Evolutionary conservation across 2,329 filamentous ascomycete species (phyloP).

Genomic region (Trichoderma pleuroti): DNA sequence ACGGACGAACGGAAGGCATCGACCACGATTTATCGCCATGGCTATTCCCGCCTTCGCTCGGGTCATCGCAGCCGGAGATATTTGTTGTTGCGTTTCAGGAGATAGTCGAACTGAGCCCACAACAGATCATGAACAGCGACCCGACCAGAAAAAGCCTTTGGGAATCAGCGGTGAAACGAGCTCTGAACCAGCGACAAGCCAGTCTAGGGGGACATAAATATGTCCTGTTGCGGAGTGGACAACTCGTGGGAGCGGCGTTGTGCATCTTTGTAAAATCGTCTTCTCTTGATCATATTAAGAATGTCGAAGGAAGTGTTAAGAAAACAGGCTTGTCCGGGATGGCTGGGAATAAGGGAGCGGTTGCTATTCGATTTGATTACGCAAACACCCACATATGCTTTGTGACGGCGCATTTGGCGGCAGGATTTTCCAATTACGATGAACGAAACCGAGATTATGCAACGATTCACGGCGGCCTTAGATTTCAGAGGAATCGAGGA

Average conservation of each 20-base stretch:
- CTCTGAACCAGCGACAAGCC: constrained; percentile 69
- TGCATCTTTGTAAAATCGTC: constrained; percentile 86
- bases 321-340: constrained; percentile 94
- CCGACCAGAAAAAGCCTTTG: constrained; percentile 79
- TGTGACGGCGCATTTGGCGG: constrained; percentile 92
- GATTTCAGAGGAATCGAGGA: constrained; percentile 84
- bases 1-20: constrained; percentile 77
- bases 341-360: constrained; percentile 96
- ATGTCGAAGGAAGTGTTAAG: constrained; percentile 93
- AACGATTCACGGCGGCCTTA: constrained; percentile 80
- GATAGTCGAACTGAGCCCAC: constrained; percentile 94
- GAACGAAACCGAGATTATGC: constrained; percentile 91
- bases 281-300: constrained; percentile 78
- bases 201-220: constrained; percentile 70
- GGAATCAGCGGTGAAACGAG: constrained; percentile 76
- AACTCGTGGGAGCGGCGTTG: constrained; percentile 89
- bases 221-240: constrained; percentile 83
- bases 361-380: constrained; percentile 92
- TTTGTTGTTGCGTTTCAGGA: constrained; percentile 94
- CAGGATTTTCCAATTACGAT: constrained; percentile 94
- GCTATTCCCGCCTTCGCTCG: constrained; percentile 65
- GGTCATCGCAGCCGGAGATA: constrained; percentile 71
- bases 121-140: constrained; percentile 99
- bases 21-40: constrained; percentile 78
- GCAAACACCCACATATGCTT: constrained; percentile 91